Evolutionary conservation across 2,329 filamentous ascomycete species (phyloP).

Genomic region (Fusarium pseudograminearum): DNA sequence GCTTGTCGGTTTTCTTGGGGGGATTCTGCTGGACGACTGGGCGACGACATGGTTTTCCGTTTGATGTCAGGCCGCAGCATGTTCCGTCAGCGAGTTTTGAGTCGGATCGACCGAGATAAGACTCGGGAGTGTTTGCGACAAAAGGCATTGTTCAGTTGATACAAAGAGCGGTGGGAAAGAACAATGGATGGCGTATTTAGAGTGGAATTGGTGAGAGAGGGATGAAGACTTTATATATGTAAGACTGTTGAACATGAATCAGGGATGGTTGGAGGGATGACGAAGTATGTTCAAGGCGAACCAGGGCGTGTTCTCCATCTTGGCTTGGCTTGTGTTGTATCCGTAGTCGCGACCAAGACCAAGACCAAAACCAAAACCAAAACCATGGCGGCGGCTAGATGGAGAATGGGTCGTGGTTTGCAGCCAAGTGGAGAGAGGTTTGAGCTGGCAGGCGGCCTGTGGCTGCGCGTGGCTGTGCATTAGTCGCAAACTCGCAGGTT

Average conservation of each 20-base stretch:
- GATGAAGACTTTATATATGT: neutral
- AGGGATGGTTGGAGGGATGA: constrained; percentile 11
- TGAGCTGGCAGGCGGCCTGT: constrained; percentile 30
- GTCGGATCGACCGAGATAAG: constrained; percentile 80
- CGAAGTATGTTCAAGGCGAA: constrained; percentile 27
- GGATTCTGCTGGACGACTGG: constrained; percentile 62
- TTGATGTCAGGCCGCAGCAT: constrained; percentile 87
- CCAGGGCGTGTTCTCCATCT: constrained; percentile 20
- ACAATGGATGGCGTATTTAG: neutral
- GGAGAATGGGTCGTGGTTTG: neutral
- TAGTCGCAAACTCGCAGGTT: neutral
- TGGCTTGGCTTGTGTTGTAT: constrained; percentile 33
- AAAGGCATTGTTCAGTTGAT: constrained; percentile 52
- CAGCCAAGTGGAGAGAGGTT: constrained; percentile 35
- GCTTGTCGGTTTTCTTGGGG: constrained; percentile 17
- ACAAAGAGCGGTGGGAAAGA: constrained; percentile 19
- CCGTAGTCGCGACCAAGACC: constrained; percentile 20
- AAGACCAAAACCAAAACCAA: constrained; percentile 27
- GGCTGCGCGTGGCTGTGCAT: constrained; percentile 37
- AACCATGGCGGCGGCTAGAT: constrained; percentile 9
- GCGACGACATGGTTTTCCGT: constrained; percentile 85
- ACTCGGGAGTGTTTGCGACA: constrained; percentile 77
- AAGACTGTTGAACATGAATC: constrained; percentile 19
- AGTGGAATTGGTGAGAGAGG: neutral
- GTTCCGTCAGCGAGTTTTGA: constrained; percentile 86